Evolutionary conservation across 208 protist genomes (phyloP), one percentile per base, ranked within the genome.

Genomic region (Acanthamoeba pearcei): DNA sequence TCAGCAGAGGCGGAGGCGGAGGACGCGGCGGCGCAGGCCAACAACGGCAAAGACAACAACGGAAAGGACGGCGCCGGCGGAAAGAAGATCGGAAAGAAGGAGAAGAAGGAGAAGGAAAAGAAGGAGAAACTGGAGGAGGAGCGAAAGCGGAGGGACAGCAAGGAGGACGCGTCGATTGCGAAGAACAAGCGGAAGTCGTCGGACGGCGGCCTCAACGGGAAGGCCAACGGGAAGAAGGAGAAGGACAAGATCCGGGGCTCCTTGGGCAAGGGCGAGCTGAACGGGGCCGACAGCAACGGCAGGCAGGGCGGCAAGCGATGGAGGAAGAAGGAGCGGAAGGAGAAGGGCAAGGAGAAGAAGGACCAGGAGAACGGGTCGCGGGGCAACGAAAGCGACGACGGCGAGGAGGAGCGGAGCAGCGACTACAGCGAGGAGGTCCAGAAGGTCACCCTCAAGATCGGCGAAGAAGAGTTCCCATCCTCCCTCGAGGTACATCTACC

Each of bases 371-470:
- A 62, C 32, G 42, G 42, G 38, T 42, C 78, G 53, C 42, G 49
- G n/a, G 78, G 49, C 78, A 86, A 62, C 53, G 78, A 53, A 57
- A 86, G 78, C 53, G 78, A 86, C n/a, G 78, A 62, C 78, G 76
- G 49, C 15, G 29, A 86, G 29, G 78, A 86, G 27, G 57, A 64
- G 57, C 12, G 57, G 19, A 86, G 42, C 78, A 86, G 53, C 42
- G 78, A 86, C 13, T 64, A 62, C 49, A 86, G 42, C 78, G 53
- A 86, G 22, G 53, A 62, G 29, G 78, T 62, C 10, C 35, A 55
- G 49, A 86, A 64, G 78, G 38, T 74, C 68, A 38, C 6, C 78
- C 78, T 86, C 38, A 62, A 86, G 49, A 27, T 86, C 42, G 19
- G 10, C 27, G 38, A 57, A 10, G 78, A 86, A 17, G 78, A 86